These are phyloP conservation scores for Berkeleyomyces basicola DNA, from an alignment of 2,329 filamentous ascomycete genomes.

Conservation along the genomic window DNA sequence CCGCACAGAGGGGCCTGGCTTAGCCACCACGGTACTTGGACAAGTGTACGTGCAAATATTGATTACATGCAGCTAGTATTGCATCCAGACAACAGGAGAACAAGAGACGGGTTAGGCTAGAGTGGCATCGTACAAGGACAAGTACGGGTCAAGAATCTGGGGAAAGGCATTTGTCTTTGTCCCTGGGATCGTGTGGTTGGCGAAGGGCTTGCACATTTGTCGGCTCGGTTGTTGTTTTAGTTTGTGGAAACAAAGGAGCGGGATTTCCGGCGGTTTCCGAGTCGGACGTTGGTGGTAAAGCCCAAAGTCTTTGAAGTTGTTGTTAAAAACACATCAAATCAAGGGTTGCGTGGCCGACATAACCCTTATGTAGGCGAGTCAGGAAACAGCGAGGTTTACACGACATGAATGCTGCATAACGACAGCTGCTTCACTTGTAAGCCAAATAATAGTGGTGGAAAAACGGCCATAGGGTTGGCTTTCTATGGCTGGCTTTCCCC, in stretches of 20 bases:
- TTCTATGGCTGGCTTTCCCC: background rate
- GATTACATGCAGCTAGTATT: background rate
- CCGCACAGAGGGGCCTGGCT: no score
- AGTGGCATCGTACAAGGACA: no score
- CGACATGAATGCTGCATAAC: no score
- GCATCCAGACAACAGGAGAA: background rate
- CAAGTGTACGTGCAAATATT: background rate
- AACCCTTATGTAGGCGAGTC: no score
- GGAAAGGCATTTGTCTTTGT: background rate
- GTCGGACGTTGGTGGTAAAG: no score
- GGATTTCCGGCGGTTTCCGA: no score
- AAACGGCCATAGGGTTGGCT: background rate
- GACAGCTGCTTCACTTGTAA: no score
- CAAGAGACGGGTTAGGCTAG: background rate
- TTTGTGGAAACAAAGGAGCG: background rate
- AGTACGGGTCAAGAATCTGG: no score
- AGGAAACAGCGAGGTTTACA: no score
- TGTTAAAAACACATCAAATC: no score
- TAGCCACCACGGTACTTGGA: background rate
- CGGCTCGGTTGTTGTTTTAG: background rate
- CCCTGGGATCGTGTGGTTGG: background rate
- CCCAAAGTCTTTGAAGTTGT: no score
- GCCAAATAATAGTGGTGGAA: background rate
- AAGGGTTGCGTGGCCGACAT: no score
- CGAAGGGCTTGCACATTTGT: background rate